These are phyloP conservation scores for Chlorencoelia australis DNA, from an alignment of 2,329 filamentous ascomycete species.

Conservation along the genomic window DNA sequence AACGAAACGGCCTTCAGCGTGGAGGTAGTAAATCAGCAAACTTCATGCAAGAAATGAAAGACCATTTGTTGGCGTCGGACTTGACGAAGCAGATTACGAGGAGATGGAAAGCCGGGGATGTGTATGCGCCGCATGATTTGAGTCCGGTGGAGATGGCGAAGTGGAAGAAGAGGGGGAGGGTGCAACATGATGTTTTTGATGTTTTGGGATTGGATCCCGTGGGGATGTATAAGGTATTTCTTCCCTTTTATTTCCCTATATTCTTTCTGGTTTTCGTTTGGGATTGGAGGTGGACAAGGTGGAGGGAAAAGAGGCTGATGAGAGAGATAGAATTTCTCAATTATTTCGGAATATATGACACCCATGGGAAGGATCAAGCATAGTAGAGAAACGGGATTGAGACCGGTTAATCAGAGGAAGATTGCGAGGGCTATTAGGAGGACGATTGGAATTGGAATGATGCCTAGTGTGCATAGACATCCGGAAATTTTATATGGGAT, in stretches of 20 bases:
- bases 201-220: slow-evolving; percentile 69
- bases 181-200: slow-evolving; percentile 65
- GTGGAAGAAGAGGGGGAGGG: slow-evolving; percentile 52
- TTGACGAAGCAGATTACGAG: slow-evolving; percentile 57
- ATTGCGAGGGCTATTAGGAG: slow-evolving; percentile 87
- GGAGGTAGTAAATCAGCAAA: slow-evolving; percentile 26
- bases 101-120: slow-evolving; percentile 66
- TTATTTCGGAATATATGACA: slow-evolving; percentile 84
- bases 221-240: slow-evolving; percentile 71
- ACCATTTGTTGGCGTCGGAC: slow-evolving; percentile 27
- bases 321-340: slow-evolving; percentile 66
- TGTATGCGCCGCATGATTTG: slow-evolving; percentile 87
- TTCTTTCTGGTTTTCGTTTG: neutral
- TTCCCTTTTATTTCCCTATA: slow-evolving; percentile 4
- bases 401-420: slow-evolving; percentile 83
- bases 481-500: slow-evolving; percentile 57
- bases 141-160: slow-evolving; percentile 69
- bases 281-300: neutral
- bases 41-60: slow-evolving; percentile 8
- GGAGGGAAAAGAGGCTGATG: slow-evolving; percentile 1
- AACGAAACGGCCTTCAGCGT: too few species aligned
- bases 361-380: slow-evolving; percentile 77
- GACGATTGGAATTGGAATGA: slow-evolving; percentile 78
- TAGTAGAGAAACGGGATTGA: slow-evolving; percentile 64
- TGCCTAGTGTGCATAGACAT: slow-evolving; percentile 85